Evolutionary conservation across 2,329 filamentous ascomycete species (phyloP).

Genomic region (Cucurbitaria berberidis): DNA sequence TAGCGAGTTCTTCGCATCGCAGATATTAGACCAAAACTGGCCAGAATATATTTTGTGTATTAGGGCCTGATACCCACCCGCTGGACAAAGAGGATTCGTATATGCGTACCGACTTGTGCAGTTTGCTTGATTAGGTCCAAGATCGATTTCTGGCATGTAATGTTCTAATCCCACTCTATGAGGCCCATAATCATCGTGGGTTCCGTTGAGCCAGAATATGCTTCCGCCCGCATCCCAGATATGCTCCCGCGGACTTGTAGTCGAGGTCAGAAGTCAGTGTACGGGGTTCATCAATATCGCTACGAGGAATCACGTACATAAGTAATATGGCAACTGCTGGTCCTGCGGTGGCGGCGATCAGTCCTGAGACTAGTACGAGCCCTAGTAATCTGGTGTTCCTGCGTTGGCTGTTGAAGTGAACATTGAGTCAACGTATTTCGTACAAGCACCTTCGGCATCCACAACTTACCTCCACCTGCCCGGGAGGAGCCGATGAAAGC

Average conservation of each 20-base stretch:
- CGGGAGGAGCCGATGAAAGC: constrained; percentile 1
- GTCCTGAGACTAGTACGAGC: background rate
- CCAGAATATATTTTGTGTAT: background rate
- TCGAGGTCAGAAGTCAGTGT: too few relatives aligned
- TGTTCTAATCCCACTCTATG: background rate
- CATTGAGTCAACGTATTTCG: too few relatives aligned
- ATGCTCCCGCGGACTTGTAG: background rate
- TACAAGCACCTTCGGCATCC: too few relatives aligned
- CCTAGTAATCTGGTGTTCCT: too few relatives aligned
- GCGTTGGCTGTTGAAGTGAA: too few relatives aligned
- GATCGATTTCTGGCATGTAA: background rate
- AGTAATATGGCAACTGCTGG: background rate
- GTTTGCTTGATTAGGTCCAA: background rate
- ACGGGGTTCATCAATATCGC: too few relatives aligned
- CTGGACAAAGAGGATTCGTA: background rate
- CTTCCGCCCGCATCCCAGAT: background rate
- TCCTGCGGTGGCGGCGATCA: background rate
- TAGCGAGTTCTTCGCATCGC: background rate
- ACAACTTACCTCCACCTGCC: too few relatives aligned
- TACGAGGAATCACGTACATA: too few relatives aligned
- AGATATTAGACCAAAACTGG: background rate
- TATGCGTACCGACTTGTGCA: background rate
- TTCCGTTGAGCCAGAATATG: background rate
- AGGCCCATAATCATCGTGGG: background rate
- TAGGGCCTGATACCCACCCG: background rate